A percentile compares a stretch with the other conserved stretches of the same genome.
Evolutionary conservation across 2,329 filamentous ascomycete species (phyloP).

Genomic region (Westerdykella sp.): DNA sequence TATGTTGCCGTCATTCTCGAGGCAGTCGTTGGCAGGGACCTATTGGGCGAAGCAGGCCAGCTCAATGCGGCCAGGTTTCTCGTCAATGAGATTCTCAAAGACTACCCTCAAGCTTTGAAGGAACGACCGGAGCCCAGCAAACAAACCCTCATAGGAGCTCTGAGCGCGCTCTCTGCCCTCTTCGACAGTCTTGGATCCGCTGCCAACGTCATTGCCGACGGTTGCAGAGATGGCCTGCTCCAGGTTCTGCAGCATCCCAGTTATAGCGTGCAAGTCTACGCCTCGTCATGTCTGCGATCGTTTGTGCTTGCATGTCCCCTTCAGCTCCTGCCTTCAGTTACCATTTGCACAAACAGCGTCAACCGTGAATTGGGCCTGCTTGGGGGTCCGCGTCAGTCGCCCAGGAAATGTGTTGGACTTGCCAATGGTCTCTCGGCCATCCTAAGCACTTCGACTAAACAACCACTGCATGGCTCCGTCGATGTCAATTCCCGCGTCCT

Average conservation of each 20-base stretch:
- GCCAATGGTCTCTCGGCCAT: slow-evolving; percentile 87
- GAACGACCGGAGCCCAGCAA: slow-evolving; percentile 87
- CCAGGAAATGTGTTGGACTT: slow-evolving; percentile 79
- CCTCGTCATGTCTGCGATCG: slow-evolving; percentile 75
- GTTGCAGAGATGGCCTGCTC: slow-evolving; percentile 77
- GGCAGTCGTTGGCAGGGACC: slow-evolving; percentile 70
- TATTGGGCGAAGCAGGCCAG: slow-evolving; percentile 86
- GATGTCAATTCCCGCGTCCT: slow-evolving; percentile 91
- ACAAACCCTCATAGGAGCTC: slow-evolving; percentile 68
- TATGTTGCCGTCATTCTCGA: slow-evolving; percentile 81
- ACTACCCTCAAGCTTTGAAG: slow-evolving; percentile 84
- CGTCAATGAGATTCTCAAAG: slow-evolving; percentile 84
- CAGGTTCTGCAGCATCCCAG: slow-evolving; percentile 91
- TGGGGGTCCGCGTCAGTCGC: slow-evolving; percentile 66
- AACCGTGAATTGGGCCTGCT: slow-evolving; percentile 78
- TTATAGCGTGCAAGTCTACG: slow-evolving; percentile 90
- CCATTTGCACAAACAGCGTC: slow-evolving; percentile 94
- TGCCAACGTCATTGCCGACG: slow-evolving; percentile 69
- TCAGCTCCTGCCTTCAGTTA: slow-evolving; percentile 83
- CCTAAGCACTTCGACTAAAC: slow-evolving; percentile 78
- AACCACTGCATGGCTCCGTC: slow-evolving; percentile 88
- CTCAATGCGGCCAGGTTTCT: slow-evolving; percentile 72
- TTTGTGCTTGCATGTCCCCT: slow-evolving; percentile 90
- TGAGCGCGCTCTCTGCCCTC: slow-evolving; percentile 73
- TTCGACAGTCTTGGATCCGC: slow-evolving; percentile 78